Base-by-base conservation (phyloP, 768 basidiomycete species). In the Suillus weaverae region DNA sequence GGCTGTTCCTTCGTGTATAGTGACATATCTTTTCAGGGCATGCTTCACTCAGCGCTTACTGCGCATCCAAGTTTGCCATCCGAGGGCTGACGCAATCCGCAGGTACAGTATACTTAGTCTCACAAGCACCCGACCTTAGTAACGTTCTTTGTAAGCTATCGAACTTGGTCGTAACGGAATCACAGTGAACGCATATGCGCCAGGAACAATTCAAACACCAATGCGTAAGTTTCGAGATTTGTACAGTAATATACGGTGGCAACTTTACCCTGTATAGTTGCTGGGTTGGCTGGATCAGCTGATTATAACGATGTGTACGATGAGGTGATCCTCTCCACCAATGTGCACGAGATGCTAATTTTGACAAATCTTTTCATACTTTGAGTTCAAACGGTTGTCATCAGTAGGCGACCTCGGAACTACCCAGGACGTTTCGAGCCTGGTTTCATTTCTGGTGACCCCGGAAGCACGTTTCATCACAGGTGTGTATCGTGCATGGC, bases 21-120 rank as follows among this genome's bases (percentile, higher is more conserved):
- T 62, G 43, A 33, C 32, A 18, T 32, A 43, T n/a, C 13, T 30
- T 20, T 13, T 46, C 71, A 76, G 83, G 84, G 30, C 41, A 62
- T 7, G n/a, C 65, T 1, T 66, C 70, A 10, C 10, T 75, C 43
- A 61, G 73, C 35, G 66, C 74, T 6, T 84, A 83, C 64, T 70
- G 68, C 48, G 69, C 75, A 0, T 78, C 77, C 5, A 83, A 84
- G 68, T 82, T 81, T 66, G 81, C 81, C 3, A 59, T 84, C 0
- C 72, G 81, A 33, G 81, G 79, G 18, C 67, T 83, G 33, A 82
- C 83, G 1, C 81, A 82, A 60, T 64, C 68, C 3, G 68, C 73
- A 62, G 73, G 73, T 74, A 38, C 14, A 65, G 26, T 56, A 14
- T 6, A 18, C n/a, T n/a, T 30, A 13, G n/a, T 41, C 14, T 48